Base-by-base conservation (phyloP, 768 basidiomycete species). In the Botryobasidium botryosum region DNA sequence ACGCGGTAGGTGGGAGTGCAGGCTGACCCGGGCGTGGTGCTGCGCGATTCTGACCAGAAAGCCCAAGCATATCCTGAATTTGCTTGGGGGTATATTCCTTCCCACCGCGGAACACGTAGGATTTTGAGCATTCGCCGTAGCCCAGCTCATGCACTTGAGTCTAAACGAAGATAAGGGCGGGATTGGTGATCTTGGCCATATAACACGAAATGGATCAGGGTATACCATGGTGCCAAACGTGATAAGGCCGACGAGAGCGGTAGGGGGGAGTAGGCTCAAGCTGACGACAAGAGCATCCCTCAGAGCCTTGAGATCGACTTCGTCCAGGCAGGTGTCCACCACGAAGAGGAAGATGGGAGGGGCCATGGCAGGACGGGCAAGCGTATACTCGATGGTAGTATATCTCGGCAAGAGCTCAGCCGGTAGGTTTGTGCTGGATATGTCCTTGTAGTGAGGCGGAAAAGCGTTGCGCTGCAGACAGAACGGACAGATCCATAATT, bases 351-450 rank as follows among this genome's bases (percentile, higher is more conserved):
- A 97, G 62, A 97, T 74, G 42, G 94, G 92, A 3, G 92, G 91
- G 36, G 92, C 79, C 55, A 80, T 86, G 10, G 79, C 86, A 1
- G 86, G 79, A 50, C 92, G 76, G 21, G 81, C 70, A 38, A 97
- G 80, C n/a, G 92, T 97, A 67, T 99, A 99, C 64, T 99, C 94
- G 63, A 99, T 94, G 6, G 94, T 99, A 26, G 94, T 97, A 69
- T 96, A 97, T 64, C 94, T 91, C 57, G 92, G 90, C 31, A 97
- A 64, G 25, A 99, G 72, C 60, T 99, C 94, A 12, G 90, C 82
- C 40, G 94, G 94, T 17, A 97, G 73, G 63, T 97, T 97, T 52
- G 84, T 91, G 63, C 81, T 82, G 38, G 90, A 88, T 52, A 99
- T 92, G 59, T 97, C 92, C 65, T 94, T 92, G 71, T 99, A 99